A percentile compares a stretch with the other conserved stretches of the same genome.
Conservation (phyloP, 2,329 filamentous ascomycete species). For the Xylariaceae sp. region DNA sequence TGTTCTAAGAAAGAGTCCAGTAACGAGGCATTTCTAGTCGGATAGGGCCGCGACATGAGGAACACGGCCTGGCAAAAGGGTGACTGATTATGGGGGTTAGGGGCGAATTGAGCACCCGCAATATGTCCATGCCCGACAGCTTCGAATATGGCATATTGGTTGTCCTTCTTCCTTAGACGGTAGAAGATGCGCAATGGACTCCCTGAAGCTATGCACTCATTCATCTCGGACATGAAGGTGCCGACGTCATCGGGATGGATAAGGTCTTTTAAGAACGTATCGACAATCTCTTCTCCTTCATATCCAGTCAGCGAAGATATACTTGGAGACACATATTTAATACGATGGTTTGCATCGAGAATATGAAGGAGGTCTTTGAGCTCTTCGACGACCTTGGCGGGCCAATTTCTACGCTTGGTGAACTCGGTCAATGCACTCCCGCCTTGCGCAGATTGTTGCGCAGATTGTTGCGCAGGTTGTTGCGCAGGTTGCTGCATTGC, state of each 20-base stretch:
- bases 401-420: conserved; percentile 76
- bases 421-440: conserved; percentile 62
- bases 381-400: conserved; percentile 87
- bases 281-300: conserved; percentile 71
- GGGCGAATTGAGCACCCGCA: conserved; percentile 69
- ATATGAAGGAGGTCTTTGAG: conserved; percentile 89
- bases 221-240: conserved; percentile 86
- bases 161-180: conserved; percentile 78
- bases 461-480: conserved; percentile 6
- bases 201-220: conserved; percentile 85
- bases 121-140: conserved; percentile 93
- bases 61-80: conserved; percentile 88
- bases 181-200: conserved; percentile 85
- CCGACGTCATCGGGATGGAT: conserved; percentile 86
- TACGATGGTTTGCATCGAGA: conserved; percentile 80
- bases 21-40: conserved; percentile 82
- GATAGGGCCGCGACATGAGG: conserved; percentile 90
- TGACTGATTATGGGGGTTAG: conserved; percentile 68
- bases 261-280: conserved; percentile 78
- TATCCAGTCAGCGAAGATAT: conserved; percentile 79
- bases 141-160: conserved; percentile 81
- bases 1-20: conserved; percentile 95
- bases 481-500: conserved; percentile 26
- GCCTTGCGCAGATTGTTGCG: conserved; percentile 41
- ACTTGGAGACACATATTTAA: conserved; percentile 86